A percentile compares a stretch with the other conserved stretches of the same genome.
phyloP scores from a whole-genome alignment of 495 filamentous ascomycete genomes.

The Tuber calosporum region DNA sequence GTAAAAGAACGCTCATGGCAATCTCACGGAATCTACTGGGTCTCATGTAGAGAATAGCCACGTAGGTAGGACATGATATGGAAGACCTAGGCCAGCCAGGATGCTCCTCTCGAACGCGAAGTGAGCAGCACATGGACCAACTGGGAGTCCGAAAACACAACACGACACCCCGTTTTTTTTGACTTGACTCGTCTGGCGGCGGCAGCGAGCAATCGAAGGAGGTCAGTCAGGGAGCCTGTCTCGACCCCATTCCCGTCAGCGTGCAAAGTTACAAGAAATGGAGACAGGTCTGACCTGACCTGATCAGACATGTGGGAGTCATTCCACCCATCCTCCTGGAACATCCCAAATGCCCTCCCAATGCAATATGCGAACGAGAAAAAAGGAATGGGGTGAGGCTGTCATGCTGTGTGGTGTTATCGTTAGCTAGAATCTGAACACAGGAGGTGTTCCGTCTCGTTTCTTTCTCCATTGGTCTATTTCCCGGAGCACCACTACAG shows the following conservation, averaged over 20 bases:
- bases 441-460: neutral
- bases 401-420: neutral
- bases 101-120: neutral
- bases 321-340: neutral
- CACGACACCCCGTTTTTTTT: neutral
- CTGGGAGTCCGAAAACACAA: neutral
- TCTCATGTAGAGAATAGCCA: neutral
- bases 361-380: neutral
- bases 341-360: neutral
- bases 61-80: neutral
- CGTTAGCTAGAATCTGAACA: neutral
- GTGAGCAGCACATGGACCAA: slow-evolving; percentile 1
- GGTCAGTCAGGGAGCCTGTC: neutral
- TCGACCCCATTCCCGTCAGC: neutral
- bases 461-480: neutral
- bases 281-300: neutral
- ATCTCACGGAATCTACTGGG: neutral
- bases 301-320: neutral
- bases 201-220: neutral
- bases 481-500: neutral
- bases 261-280: neutral
- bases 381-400: neutral
- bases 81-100: neutral
- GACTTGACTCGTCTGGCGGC: neutral
- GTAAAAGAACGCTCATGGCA: neutral